phyloP scores from a whole-genome alignment of 2,329 filamentous ascomycete species.

The Sclerotinia sclerotiorum region DNA sequence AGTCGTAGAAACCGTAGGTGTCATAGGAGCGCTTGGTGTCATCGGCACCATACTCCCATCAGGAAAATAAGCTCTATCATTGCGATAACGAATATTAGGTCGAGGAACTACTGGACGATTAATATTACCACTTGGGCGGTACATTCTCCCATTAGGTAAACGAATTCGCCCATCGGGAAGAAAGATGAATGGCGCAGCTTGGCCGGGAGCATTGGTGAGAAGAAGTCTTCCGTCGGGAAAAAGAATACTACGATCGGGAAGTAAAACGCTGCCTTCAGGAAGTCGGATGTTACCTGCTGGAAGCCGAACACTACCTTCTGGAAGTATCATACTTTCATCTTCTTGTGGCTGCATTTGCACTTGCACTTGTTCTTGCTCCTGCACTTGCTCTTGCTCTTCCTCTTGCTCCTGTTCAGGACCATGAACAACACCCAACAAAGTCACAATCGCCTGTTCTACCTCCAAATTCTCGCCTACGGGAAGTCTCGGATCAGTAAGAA shows the following conservation, averaged over 20 bases:
- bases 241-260: background rate
- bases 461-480: background rate
- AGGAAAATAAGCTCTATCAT: no score
- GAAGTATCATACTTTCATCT: background rate
- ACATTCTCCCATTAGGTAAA: background rate
- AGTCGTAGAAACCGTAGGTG: background rate
- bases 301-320: background rate
- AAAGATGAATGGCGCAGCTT: fast-evolving
- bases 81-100: no score
- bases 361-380: background rate
- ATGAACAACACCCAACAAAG: no score
- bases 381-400: background rate
- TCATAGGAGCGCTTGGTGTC: background rate
- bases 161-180: background rate
- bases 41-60: no score
- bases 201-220: background rate
- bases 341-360: background rate
- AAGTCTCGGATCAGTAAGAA: no score
- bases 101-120: no score
- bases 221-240: background rate
- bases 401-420: background rate
- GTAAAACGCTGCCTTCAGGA: background rate
- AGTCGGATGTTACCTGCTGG: background rate
- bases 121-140: no score
- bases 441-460: background rate